Evolutionary conservation across 2,329 filamentous ascomycete species (phyloP).

Genomic region (Aureobasidium sp.): DNA sequence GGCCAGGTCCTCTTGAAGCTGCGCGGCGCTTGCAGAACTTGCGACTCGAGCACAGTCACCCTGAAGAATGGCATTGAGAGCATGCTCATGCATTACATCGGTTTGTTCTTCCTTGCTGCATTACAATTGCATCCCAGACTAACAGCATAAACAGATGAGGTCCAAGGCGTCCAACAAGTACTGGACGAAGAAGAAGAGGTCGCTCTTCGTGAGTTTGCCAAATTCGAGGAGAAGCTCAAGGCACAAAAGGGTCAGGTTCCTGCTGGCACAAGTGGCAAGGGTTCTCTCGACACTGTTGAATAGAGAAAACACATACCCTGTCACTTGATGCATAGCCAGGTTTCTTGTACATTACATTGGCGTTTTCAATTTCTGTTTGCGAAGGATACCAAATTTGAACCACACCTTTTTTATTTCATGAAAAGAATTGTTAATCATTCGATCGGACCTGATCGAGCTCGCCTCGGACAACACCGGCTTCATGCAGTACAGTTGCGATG

Average conservation of each 20-base stretch:
- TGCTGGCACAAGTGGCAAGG: slow-evolving; percentile 44
- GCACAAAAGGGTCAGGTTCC: slow-evolving; percentile 51
- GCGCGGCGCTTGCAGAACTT: slow-evolving; percentile 87
- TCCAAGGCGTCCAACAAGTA: slow-evolving; percentile 85
- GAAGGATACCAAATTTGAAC: slow-evolving; percentile 11
- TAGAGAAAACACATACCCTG: not conserved
- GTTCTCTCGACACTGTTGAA: slow-evolving; percentile 44
- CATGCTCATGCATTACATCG: slow-evolving; percentile 65
- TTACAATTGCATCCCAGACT: not conserved
- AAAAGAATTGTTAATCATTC: too few species aligned
- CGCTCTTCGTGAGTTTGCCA: slow-evolving; percentile 78
- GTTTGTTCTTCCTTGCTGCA: not conserved
- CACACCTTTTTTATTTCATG: not conserved
- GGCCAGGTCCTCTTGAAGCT: slow-evolving; percentile 68
- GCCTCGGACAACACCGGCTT: not conserved
- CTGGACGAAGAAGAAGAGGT: slow-evolving; percentile 89
- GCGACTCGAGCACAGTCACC: slow-evolving; percentile 93
- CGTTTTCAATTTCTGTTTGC: not conserved
- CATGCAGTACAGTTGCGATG: not conserved
- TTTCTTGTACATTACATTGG: slow-evolving; percentile 9
- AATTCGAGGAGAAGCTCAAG: slow-evolving; percentile 80
- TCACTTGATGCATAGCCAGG: slow-evolving; percentile 4
- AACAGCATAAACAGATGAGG: slow-evolving; percentile 57
- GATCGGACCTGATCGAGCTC: not conserved
- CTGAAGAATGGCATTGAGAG: slow-evolving; percentile 97